Conservation (phyloP, 148 eudicot species). For the Fagopyrum esculentum region DNA sequence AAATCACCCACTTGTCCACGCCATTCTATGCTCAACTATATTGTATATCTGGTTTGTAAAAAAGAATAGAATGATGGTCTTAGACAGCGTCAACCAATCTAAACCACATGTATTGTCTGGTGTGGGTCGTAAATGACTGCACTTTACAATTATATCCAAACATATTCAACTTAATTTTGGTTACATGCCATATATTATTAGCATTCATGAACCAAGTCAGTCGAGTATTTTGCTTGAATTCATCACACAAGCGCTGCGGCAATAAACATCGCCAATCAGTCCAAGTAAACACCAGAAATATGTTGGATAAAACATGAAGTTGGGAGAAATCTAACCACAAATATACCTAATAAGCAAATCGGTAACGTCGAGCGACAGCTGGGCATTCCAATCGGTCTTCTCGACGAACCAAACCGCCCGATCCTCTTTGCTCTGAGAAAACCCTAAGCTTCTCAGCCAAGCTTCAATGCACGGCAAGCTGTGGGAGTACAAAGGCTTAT, state of each 20-base stretch:
- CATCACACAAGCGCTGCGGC: too few relatives aligned
- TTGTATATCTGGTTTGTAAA: neutral
- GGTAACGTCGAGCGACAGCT: constrained; percentile 71
- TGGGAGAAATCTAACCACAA: neutral
- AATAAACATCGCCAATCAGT: neutral
- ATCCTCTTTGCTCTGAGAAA: constrained; percentile 67
- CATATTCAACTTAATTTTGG: neutral
- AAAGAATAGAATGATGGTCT: neutral
- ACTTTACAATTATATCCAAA: neutral
- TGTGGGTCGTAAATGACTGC: neutral
- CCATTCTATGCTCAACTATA: neutral
- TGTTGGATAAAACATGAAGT: constrained; percentile 6
- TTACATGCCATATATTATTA: neutral
- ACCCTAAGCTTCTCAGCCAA: constrained; percentile 67
- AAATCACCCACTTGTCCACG: neutral
- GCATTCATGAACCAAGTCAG: neutral
- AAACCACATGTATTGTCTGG: neutral
- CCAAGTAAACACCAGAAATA: neutral
- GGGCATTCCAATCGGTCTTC: constrained; percentile 71
- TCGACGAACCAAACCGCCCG: constrained; percentile 74
- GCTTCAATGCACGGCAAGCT: constrained; percentile 83
- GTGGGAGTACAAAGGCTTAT: constrained; percentile 75
- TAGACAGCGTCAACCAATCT: too few relatives aligned
- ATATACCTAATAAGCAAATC: constrained; percentile 62
- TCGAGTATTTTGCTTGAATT: neutral